Evolutionary conservation across 169 alveolate genomes (phyloP).

Genomic region (Plasmodium vivax): DNA sequence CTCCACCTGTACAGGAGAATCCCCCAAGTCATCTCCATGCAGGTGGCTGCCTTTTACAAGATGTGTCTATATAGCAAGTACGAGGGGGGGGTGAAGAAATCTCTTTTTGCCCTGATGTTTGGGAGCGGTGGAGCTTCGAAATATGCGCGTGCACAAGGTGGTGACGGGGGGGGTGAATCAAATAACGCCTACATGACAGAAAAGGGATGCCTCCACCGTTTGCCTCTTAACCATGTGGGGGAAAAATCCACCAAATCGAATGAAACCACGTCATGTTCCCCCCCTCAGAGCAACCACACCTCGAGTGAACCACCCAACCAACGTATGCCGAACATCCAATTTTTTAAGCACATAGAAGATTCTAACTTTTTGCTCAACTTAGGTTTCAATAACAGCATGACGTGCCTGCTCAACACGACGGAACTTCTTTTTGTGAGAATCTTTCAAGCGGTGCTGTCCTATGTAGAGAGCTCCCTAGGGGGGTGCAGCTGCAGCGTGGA

Average conservation of each 20-base stretch:
- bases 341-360: not conserved
- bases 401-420: not conserved
- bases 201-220: no score
- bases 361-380: not conserved
- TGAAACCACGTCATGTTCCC: no score
- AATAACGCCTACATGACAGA: no score
- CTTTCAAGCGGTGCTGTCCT: not conserved
- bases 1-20: slow-evolving; percentile 15
- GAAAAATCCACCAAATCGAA: no score
- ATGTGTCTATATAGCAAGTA: not conserved
- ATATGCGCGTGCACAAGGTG: no score
- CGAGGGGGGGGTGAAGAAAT: not conserved
- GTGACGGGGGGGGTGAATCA: no score
- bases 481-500: not conserved
- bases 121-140: no score
- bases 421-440: slow-evolving; percentile 7
- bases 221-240: no score
- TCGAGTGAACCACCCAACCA: not conserved
- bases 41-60: slow-evolving; percentile 8
- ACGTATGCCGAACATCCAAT: not conserved
- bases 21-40: not conserved
- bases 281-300: no score
- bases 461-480: not conserved
- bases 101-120: not conserved
- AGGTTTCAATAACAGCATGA: not conserved